Evolutionary conservation across 2,329 filamentous ascomycete genomes (phyloP), one percentile per base, ranked within the genome.

Genomic region (Aspergillus sp.): DNA sequence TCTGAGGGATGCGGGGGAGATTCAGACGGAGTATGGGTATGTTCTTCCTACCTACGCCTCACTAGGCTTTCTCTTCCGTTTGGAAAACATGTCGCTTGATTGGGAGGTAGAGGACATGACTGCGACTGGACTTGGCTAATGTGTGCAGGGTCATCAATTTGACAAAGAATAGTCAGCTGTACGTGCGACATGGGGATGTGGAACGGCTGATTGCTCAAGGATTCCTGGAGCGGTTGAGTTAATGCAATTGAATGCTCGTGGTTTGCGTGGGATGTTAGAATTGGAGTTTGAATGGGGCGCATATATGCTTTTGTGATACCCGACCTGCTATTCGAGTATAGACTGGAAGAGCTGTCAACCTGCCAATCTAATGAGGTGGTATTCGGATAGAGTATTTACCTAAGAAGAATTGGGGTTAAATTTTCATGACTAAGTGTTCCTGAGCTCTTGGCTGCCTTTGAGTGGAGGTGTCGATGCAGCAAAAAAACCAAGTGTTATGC

Each of bases 141-240:
- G 67, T 72, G 67, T 61, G 53, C 69, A 97, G 93, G 17, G 91
- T 93, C 13, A 97, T 99, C 71, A 98, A 91, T 63, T 84, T 99
- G 81, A 97, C 93, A 43, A 98, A 96, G 79, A 98, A 99, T 78
- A 97, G 93, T 72, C 95, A 99, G 75, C 96, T 99, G 74, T 98
- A 96, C 73, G 95, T 99, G 45, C 87, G 94, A 51, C 92, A 97
- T 73, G 94, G 92, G 25, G 95, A 99, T 79, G 95, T 99, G 7
- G 95, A 99, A 79, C 87, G 93, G 54, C 78, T 99, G 69, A 97
- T 99, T 72, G 87, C 92, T 17, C 94, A 98, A 75, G 95, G 95
- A 22, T 99, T 97, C 79, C 82, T 99, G 66, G 93, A 97, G 77
- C 93, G 93, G 71, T 83, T 99, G 68, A 88, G 88, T 74, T 97